Percentiles rank a stretch among this genome's conserved stretches.
Evolutionary conservation across 108 stramenopile species (phyloP).

Genomic region (Cyclotella choctawhatcheeana): DNA sequence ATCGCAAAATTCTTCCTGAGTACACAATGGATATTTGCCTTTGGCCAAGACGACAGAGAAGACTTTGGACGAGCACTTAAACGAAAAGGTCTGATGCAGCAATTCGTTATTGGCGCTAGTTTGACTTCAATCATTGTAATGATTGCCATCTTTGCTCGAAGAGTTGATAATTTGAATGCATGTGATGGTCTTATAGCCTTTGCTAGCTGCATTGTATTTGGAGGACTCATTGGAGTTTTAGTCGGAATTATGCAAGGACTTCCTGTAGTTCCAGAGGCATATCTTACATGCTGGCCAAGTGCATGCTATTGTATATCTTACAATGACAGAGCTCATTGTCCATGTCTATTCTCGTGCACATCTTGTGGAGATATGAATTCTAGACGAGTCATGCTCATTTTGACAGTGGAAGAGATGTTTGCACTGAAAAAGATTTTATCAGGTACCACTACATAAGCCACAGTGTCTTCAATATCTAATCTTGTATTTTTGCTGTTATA

Average conservation of each 20-base stretch:
- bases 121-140: slow-evolving; percentile 11
- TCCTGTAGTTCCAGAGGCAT: slow-evolving; percentile 25
- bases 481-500: too few species aligned
- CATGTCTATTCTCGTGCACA: slow-evolving; percentile 41
- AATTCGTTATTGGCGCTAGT: slow-evolving; percentile 22
- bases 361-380: slow-evolving; percentile 45
- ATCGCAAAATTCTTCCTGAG: slow-evolving; percentile 20
- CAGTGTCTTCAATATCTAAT: too few species aligned
- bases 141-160: slow-evolving; percentile 21
- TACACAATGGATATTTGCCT: slow-evolving; percentile 25
- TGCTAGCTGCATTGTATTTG: slow-evolving; percentile 13
- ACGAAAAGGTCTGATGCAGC: slow-evolving; percentile 36
- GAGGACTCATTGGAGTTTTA: slow-evolving; percentile 30
- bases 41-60: slow-evolving; percentile 22
- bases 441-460: too few species aligned
- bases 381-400: slow-evolving; percentile 23
- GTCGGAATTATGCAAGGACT: slow-evolving; percentile 37
- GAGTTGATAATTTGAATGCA: slow-evolving; percentile 6
- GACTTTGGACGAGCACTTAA: slow-evolving; percentile 37
- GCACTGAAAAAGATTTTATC: not conserved
- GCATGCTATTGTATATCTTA: slow-evolving; percentile 28
- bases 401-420: slow-evolving; percentile 38
- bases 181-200: slow-evolving; percentile 5
- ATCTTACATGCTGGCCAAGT: slow-evolving; percentile 34
- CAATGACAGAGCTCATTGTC: slow-evolving; percentile 33